Base-by-base conservation (phyloP, 306 rosid species). In the Acacia melanoxylon region DNA sequence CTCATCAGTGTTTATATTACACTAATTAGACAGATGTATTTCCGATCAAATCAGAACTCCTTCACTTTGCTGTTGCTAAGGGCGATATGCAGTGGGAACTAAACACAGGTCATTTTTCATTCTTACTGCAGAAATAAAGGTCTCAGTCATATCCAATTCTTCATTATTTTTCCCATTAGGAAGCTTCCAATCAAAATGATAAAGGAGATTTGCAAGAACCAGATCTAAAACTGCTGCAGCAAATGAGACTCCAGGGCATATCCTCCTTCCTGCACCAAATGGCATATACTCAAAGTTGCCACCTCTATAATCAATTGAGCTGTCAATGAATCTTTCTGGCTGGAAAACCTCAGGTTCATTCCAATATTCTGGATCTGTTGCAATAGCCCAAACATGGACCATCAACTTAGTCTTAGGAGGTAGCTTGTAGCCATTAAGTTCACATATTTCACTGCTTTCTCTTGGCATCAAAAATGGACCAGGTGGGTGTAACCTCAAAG, bases 401-500 rank as follows among this genome's bases (percentile, higher is more conserved):
- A 29, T 31, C 11, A 65, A 41, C 9, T 4, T 31, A 12, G 69
- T 13, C 1, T 65, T 65, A 2, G 5, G 42, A 29, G 69, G 69
- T 29, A 65, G 16, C n/a, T 31, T 24, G 25, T 58, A 65, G 4
- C 78, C 76, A 14, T 58, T 44, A 70, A 75, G 58, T 35, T 13
- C 31, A 24, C 79, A 75, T 13, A 10, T 10, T 33, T 75, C 67
- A 2, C 52, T 58, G 15, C 40, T 75, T 58, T 75, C 69, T 67
- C 72, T 75, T 29, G 54, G 51, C 37, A 61, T 3, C 14, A 29
- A 24, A 20, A 44, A 7, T 6, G 41, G 41, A 29, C 17, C 44
- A 20, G 73, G 83, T 25, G 79, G 79, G 6, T 58, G 79, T 58
- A 75, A 31, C 54, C 79, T 75, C 31, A 75, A 22, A 29, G 69